Percentiles rank a stretch among this genome's conserved stretches.
phyloP scores from a whole-genome alignment of 108 stramenopile species.

The Stephanodiscus triporus region DNA sequence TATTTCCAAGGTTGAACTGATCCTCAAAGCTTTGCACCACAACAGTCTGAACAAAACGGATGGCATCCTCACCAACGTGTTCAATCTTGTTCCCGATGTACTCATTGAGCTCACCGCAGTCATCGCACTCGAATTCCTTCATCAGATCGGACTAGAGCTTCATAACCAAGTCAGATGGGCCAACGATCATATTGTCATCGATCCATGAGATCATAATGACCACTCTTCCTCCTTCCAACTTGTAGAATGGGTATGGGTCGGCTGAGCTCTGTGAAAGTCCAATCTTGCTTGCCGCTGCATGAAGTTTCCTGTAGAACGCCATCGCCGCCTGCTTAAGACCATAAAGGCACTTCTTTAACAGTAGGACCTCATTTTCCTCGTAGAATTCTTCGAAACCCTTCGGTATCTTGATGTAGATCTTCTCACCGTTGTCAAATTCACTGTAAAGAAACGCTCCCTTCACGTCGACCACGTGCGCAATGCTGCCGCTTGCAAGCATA shows the following conservation, averaged over 20 bases:
- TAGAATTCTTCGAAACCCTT: constrained; percentile 12
- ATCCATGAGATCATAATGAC: constrained; percentile 38
- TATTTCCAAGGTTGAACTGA: constrained; percentile 22
- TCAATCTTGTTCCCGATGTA: constrained; percentile 55
- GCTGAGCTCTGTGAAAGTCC: constrained; percentile 25
- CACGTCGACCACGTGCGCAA: constrained; percentile 8
- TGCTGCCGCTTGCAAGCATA: not conserved
- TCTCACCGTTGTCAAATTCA: not conserved
- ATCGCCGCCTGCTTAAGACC: constrained; percentile 14
- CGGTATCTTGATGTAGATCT: constrained; percentile 8
- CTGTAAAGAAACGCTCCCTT: not conserved
- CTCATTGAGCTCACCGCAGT: constrained; percentile 41
- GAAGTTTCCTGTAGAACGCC: not conserved
- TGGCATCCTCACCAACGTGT: not conserved
- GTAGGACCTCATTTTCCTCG: not conserved
- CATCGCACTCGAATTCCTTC: constrained; percentile 34
- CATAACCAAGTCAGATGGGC: constrained; percentile 11
- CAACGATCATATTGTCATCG: constrained; percentile 46
- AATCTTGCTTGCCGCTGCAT: not conserved
- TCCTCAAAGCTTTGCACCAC: constrained; percentile 47
- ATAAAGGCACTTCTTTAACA: constrained; percentile 9
- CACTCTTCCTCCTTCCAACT: constrained; percentile 27
- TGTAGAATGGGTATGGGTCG: constrained; percentile 44
- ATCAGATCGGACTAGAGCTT: constrained; percentile 20
- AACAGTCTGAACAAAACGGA: constrained; percentile 55